phyloP scores from a whole-genome alignment of 2,329 filamentous ascomycete genomes.

The Cladorrhinum sp. region DNA sequence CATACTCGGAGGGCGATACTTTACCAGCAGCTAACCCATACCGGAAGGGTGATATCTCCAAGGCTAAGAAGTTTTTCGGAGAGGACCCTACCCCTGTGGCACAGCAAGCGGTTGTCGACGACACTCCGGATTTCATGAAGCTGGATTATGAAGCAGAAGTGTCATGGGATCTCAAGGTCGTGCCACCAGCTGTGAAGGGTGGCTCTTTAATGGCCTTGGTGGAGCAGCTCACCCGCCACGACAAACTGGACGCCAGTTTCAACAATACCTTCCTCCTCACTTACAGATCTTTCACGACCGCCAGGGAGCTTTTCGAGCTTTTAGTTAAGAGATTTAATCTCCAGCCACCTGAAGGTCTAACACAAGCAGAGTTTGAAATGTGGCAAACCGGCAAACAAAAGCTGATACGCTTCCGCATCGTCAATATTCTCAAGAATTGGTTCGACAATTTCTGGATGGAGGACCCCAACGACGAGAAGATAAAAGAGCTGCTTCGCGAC shows the following conservation, averaged over 20 bases:
- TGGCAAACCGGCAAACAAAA: slow-evolving; percentile 97
- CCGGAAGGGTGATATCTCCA: slow-evolving; percentile 59
- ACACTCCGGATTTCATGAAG: slow-evolving; percentile 77
- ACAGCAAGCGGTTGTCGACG: slow-evolving; percentile 54
- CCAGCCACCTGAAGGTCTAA: slow-evolving; percentile 82
- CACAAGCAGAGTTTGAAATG: slow-evolving; percentile 69
- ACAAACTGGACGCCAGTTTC: slow-evolving; percentile 91
- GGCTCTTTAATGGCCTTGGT: slow-evolving; percentile 86
- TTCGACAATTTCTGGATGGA: slow-evolving; percentile 99
- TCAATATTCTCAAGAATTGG: slow-evolving; percentile 98
- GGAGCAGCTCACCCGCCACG: slow-evolving; percentile 91
- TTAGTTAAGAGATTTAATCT: slow-evolving; percentile 89
- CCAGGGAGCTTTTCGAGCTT: slow-evolving; percentile 86
- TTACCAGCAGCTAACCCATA: slow-evolving; percentile 45
- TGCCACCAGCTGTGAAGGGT: slow-evolving; percentile 75
- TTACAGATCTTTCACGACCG: slow-evolving; percentile 90
- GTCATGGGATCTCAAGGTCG: slow-evolving; percentile 80
- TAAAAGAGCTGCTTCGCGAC: slow-evolving; percentile 77
- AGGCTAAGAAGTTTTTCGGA: slow-evolving; percentile 64
- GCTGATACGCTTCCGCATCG: slow-evolving; percentile 89
- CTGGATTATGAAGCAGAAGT: slow-evolving; percentile 88
- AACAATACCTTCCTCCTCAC: slow-evolving; percentile 98
- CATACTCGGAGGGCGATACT: slow-evolving; percentile 61
- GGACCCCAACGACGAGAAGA: slow-evolving; percentile 78
- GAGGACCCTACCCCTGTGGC: slow-evolving; percentile 55